phyloP scores from a whole-genome alignment of 2,329 filamentous ascomycete genomes.

The Ophiocordyceps unilateralis region DNA sequence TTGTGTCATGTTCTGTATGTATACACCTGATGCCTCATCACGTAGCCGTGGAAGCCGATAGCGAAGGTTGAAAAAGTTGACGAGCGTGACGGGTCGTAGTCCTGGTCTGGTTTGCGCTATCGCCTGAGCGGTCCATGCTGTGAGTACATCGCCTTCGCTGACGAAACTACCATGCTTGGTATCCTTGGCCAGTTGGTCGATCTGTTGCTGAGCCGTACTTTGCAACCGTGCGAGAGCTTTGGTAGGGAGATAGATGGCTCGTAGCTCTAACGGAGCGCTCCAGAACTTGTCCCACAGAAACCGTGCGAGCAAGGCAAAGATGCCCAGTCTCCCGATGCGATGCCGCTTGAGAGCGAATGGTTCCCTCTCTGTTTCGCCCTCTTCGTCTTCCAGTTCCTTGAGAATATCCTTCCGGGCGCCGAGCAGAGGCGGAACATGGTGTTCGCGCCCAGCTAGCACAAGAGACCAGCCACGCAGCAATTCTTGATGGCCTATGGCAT shows the following conservation, averaged over 20 bases:
- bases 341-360: background rate
- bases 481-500: conserved; percentile 23
- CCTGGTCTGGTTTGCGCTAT: conserved; percentile 5
- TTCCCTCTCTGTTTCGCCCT: background rate
- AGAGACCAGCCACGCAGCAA: conserved; percentile 27
- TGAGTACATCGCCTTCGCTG: conserved; percentile 27
- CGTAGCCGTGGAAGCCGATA: conserved; percentile 7
- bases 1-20: conserved; percentile 11
- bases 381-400: background rate
- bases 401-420: conserved; percentile 8
- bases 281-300: background rate
- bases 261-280: background rate
- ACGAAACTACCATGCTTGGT: conserved; percentile 15
- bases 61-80: conserved; percentile 10
- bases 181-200: background rate
- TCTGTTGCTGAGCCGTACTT: background rate
- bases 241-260: background rate
- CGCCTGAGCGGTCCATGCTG: conserved; percentile 20
- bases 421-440: conserved; percentile 19
- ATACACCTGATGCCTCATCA: conserved; percentile 5
- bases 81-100: conserved; percentile 8
- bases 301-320: background rate
- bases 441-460: conserved; percentile 23
- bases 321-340: background rate
- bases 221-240: background rate